These are phyloP conservation scores for Ambrosiella beaveri DNA, from an alignment of 2,329 filamentous ascomycete genomes.

Conservation along the genomic window DNA sequence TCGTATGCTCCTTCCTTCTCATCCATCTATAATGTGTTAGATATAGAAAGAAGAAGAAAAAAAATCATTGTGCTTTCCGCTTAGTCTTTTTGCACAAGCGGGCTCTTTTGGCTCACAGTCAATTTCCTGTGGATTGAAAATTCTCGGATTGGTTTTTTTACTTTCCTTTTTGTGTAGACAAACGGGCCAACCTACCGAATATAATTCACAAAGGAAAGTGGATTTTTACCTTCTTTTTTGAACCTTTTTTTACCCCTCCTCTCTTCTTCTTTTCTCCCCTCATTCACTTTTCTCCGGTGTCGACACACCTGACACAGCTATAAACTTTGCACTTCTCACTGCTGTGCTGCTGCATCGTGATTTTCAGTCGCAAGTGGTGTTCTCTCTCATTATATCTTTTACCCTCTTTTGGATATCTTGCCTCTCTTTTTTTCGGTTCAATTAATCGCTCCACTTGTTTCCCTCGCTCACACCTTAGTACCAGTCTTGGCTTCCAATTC, in stretches of 20 bases:
- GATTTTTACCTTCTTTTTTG: neutral
- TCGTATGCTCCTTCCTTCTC: neutral
- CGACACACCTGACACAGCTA: neutral
- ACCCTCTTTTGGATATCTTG: neutral
- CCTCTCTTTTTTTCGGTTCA: neutral
- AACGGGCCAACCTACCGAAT: too few relatives aligned
- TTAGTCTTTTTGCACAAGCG: neutral
- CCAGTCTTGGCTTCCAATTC: neutral
- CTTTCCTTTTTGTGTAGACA: neutral
- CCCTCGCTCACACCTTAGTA: neutral
- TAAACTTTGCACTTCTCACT: neutral
- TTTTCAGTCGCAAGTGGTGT: neutral
- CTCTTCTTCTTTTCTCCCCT: neutral
- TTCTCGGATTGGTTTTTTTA: neutral
- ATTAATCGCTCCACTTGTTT: neutral
- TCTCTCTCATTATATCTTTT: neutral
- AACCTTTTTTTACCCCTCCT: neutral
- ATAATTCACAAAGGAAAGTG: too few relatives aligned
- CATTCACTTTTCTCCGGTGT: neutral
- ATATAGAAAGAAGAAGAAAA: neutral
- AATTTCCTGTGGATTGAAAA: neutral
- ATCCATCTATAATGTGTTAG: neutral
- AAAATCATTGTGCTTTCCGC: neutral
- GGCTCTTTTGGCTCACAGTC: neutral
- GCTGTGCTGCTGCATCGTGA: neutral